Conservation (phyloP, 805 yeast genomes). For the Suhomyces faveliae region DNA sequence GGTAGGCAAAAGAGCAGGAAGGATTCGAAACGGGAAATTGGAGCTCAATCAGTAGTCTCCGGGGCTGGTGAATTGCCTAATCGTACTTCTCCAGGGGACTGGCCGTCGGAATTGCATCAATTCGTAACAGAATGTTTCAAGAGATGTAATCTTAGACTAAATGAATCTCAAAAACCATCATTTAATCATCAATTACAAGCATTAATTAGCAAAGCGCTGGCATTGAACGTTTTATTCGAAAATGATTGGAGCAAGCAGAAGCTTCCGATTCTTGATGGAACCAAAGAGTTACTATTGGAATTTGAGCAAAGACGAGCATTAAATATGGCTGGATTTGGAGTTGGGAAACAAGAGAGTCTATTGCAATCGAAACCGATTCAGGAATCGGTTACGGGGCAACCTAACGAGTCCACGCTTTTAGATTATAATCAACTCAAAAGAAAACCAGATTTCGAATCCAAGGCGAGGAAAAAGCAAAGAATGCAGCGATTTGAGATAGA, state of each 20-base stretch:
- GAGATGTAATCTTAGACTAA: slow-evolving; percentile 31
- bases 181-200: slow-evolving; percentile 52
- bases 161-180: slow-evolving; percentile 30
- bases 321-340: slow-evolving; percentile 5
- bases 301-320: slow-evolving; percentile 6
- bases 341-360: not conserved
- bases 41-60: not conserved
- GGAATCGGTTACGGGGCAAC: not conserved
- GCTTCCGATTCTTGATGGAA: slow-evolving; percentile 44
- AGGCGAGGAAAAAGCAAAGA: slow-evolving; percentile 41
- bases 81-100: slow-evolving; percentile 16
- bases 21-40: not conserved
- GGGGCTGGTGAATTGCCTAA: slow-evolving; percentile 13
- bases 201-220: slow-evolving; percentile 49
- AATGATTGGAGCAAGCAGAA: slow-evolving; percentile 56
- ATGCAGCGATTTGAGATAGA: slow-evolving; percentile 47
- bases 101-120: slow-evolving; percentile 56
- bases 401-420: slow-evolving; percentile 2
- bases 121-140: slow-evolving; percentile 51
- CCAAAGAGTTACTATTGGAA: slow-evolving; percentile 12
- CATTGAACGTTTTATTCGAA: slow-evolving; percentile 39
- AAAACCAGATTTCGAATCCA: slow-evolving; percentile 22
- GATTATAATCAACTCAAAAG: slow-evolving; percentile 7
- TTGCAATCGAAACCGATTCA: not conserved
- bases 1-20: not conserved